phyloP scores from a whole-genome alignment of 768 basidiomycete species.

The Leucosporidium creatinivorum region DNA sequence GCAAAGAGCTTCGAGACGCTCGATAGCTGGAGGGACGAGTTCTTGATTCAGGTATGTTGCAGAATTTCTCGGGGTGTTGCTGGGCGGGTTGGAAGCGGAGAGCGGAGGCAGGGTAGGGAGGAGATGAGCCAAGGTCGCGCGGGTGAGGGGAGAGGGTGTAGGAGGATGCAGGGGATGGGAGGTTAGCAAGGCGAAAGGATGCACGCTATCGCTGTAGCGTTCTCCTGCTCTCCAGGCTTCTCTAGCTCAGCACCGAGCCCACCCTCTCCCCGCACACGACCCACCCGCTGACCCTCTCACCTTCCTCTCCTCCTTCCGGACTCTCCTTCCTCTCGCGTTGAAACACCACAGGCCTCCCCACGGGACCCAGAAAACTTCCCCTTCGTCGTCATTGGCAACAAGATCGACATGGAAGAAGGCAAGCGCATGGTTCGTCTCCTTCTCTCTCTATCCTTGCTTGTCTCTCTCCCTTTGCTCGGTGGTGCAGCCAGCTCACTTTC shows the following conservation, averaged over 20 bases:
- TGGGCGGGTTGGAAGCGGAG: no score
- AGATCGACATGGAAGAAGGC: constrained; percentile 99
- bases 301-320: no score
- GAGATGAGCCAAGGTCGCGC: neutral
- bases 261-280: no score
- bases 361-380: constrained; percentile 99
- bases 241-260: no score
- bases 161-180: no score
- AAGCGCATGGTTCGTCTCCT: constrained; percentile 81
- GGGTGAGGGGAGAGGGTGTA: neutral
- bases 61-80: no score
- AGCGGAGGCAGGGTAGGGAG: neutral
- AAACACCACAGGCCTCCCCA: constrained; percentile 68
- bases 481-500: neutral
- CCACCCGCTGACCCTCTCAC: no score
- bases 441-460: neutral
- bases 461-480: neutral
- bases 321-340: no score
- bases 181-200: no score
- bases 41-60: constrained; percentile 61
- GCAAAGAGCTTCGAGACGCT: constrained; percentile 97
- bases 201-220: no score
- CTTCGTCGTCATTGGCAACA: constrained; percentile 98
- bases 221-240: no score
- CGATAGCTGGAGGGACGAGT: constrained; percentile 99